A percentile compares a stretch with the other conserved stretches of the same genome.
These are phyloP conservation scores for Citrus maxima DNA, from an alignment of 345 rosid species.

Conservation along the genomic window DNA sequence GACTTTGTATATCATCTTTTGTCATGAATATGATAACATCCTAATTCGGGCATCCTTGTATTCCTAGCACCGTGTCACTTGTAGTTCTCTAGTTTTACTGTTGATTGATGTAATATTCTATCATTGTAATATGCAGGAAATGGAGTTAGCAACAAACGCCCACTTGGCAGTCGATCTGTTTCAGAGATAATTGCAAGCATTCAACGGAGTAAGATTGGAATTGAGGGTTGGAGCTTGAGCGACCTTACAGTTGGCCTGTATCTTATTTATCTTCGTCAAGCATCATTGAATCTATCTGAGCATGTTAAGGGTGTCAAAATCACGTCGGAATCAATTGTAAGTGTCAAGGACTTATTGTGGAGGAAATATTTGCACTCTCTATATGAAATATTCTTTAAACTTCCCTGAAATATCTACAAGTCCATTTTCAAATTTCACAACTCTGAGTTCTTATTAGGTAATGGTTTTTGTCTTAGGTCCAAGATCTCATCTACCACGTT, in stretches of 20 bases:
- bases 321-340: conserved; percentile 61
- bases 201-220: conserved; percentile 80
- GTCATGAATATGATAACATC: conserved; percentile 1
- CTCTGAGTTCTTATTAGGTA: conserved; percentile 12
- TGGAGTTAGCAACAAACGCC: conserved; percentile 42
- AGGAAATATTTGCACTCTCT: neutral
- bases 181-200: conserved; percentile 81
- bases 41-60: neutral
- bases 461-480: conserved; percentile 45
- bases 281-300: conserved; percentile 59
- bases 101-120: conserved; percentile 11
- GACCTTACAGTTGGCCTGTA: conserved; percentile 91
- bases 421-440: neutral
- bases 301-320: conserved; percentile 72
- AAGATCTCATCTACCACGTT: conserved; percentile 77
- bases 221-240: conserved; percentile 92
- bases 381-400: neutral
- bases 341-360: conserved; percentile 11
- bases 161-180: conserved; percentile 57
- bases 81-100: neutral
- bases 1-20: neutral
- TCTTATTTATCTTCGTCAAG: conserved; percentile 86
- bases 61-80: neutral
- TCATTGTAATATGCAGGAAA: conserved; percentile 36
- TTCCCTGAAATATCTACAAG: neutral